Conservation (phyloP, 345 rosid species). For the Sisymbrium altissimum region DNA sequence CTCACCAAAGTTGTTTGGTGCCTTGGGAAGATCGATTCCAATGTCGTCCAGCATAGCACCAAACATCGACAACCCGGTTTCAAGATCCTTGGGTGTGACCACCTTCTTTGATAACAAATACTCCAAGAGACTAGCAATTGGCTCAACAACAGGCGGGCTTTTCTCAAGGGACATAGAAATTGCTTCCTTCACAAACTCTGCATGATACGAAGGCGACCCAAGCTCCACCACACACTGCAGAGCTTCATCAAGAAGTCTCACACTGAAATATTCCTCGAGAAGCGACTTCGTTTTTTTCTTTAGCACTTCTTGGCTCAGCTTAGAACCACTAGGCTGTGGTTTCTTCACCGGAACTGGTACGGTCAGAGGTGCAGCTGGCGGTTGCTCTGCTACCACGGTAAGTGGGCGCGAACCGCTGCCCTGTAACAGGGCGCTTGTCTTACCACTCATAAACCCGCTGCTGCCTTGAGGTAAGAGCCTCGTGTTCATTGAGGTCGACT, state of each 20-base stretch:
- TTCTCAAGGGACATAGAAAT: conserved; percentile 57
- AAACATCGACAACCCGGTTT: conserved; percentile 52
- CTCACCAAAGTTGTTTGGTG: conserved; percentile 71
- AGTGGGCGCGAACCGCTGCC: conserved; percentile 38
- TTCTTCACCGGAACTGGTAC: conserved; percentile 33
- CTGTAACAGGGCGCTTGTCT: conserved; percentile 78
- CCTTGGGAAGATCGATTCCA: conserved; percentile 79
- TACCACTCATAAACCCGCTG: conserved; percentile 59
- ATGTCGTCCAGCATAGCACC: conserved; percentile 67
- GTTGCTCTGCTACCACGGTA: conserved; percentile 29
- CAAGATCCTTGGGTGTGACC: conserved; percentile 50
- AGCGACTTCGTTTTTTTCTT: conserved; percentile 49
- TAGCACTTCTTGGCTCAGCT: conserved; percentile 43
- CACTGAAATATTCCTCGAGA: conserved; percentile 61
- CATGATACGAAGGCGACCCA: conserved; percentile 53
- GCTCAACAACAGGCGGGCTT: conserved; percentile 55
- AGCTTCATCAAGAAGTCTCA: conserved; percentile 57
- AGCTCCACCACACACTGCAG: conserved; percentile 62
- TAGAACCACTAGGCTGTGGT: conserved; percentile 30
- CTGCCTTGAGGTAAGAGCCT: conserved; percentile 78
- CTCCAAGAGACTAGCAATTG: conserved; percentile 45
- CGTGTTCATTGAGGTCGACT: conserved; percentile 53
- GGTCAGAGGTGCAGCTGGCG: conserved; percentile 21
- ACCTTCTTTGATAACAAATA: conserved; percentile 46
- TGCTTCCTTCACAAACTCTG: conserved; percentile 73